phyloP scores from a whole-genome alignment of 345 rosid genomes.

The Punica granatum region DNA sequence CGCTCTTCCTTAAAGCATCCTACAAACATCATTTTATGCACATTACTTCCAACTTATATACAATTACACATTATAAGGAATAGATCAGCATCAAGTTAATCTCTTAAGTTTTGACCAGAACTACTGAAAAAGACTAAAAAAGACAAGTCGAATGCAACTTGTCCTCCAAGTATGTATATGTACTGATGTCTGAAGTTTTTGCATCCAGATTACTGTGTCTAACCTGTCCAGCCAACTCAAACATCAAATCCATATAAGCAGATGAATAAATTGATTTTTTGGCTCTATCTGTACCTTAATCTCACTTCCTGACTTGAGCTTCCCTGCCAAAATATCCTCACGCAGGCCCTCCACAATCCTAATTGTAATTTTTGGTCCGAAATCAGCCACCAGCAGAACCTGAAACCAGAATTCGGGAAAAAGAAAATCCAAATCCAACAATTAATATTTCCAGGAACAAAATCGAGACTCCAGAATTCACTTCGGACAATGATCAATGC shows the following conservation, averaged over 20 bases:
- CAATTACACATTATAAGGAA: neutral
- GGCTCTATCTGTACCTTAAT: slow-evolving; percentile 51
- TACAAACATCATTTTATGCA: slow-evolving; percentile 13
- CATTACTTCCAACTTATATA: slow-evolving; percentile 2
- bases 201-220: neutral
- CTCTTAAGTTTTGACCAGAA: neutral
- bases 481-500: neutral
- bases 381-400: slow-evolving; percentile 86
- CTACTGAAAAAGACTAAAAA: neutral
- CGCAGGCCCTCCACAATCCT: slow-evolving; percentile 84
- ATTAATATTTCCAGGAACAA: neutral
- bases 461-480: neutral
- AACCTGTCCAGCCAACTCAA: neutral
- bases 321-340: slow-evolving; percentile 72
- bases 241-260: neutral
- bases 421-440: neutral
- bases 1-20: slow-evolving; percentile 81
- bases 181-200: neutral
- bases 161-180: neutral
- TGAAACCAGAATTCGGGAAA: slow-evolving; percentile 22
- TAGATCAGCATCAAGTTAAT: neutral
- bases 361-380: slow-evolving; percentile 81
- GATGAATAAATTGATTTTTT: neutral
- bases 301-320: slow-evolving; percentile 83
- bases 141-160: neutral